phyloP scores from a whole-genome alignment of 768 basidiomycete genomes.

The Xanthoconium stramineum region DNA sequence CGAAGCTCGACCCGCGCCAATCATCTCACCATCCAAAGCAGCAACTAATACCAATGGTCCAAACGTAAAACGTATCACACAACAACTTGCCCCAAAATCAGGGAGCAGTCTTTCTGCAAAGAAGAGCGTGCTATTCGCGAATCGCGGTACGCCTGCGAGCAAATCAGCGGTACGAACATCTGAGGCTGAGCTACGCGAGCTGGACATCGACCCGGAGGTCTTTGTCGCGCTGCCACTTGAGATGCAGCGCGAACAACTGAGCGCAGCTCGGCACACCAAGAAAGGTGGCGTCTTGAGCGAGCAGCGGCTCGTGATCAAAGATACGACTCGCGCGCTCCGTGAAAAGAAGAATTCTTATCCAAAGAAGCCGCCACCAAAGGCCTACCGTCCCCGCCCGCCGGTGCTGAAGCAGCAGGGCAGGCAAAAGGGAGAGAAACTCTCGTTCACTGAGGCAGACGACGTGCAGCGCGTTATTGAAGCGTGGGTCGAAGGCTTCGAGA shows the following conservation, averaged over 20 bases:
- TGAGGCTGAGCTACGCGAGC: slow-evolving; percentile 53
- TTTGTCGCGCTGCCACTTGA: slow-evolving; percentile 61
- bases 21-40: slow-evolving; percentile 10
- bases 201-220: slow-evolving; percentile 73
- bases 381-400: slow-evolving; percentile 47
- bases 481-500: slow-evolving; percentile 69
- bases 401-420: slow-evolving; percentile 55
- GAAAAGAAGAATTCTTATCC: slow-evolving; percentile 31
- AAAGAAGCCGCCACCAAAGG: slow-evolving; percentile 54
- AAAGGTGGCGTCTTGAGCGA: slow-evolving; percentile 35
- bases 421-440: slow-evolving; percentile 49
- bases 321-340: slow-evolving; percentile 25
- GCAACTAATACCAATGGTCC: slow-evolving; percentile 35
- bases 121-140: slow-evolving; percentile 38
- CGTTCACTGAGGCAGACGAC: slow-evolving; percentile 64
- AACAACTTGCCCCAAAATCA: slow-evolving; percentile 59
- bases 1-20: slow-evolving; percentile 5
- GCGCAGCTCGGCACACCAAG: slow-evolving; percentile 52
- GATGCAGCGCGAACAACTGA: slow-evolving; percentile 72
- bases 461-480: slow-evolving; percentile 66
- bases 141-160: slow-evolving; percentile 24
- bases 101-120: slow-evolving; percentile 38
- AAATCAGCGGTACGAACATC: slow-evolving; percentile 43
- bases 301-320: slow-evolving; percentile 51
- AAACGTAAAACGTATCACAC: slow-evolving; percentile 57